Base-by-base conservation (phyloP, 768 basidiomycete genomes). In the Auricularia auricula-judae region DNA sequence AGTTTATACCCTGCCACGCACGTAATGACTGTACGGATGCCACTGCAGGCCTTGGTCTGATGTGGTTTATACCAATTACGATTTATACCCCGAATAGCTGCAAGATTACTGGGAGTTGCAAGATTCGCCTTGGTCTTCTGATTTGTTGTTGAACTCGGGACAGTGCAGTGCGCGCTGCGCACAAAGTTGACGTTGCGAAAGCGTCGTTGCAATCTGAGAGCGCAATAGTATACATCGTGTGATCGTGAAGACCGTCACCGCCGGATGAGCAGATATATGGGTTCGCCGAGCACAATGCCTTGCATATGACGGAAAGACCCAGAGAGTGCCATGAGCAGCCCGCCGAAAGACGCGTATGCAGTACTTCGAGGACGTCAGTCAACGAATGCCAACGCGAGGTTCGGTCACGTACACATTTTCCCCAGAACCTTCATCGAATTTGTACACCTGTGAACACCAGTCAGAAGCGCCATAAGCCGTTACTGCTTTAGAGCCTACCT, bases 271-370 rank as follows among this genome's bases (percentile, higher is more conserved):
- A 97, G 77, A 74, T 92, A 98, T 63, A 98, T 82, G 61, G 93
- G 89, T 71, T 98, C 93, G 35, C 96, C 95, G 3, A 98, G 84
- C 14, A 96, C 93, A 65, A 99, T 86, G 70, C 84, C 86, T 39
- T 91, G 86, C 82, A 99, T 82, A 77, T 98, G 94, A 65, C 97
- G 85, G 76, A 86, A 94, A 36, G 87, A 91, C 1, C 97, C 97
- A 35, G 92, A 88, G 62, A 99, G 77, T 0, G 97, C 93, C 86
- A 99, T 87, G 44, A 99, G 80, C 18, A 99, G 81, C 23, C 97
- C 97, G 47, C 97, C 97, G 66, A 97, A 99, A 7, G 96, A 98
- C 53, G 90, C 89, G 74, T 98, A 99, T 21, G 88, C 96, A 34
- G 95, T 97, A 62, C 95, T 98, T 69, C 39, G 18, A 16, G 34